These are phyloP conservation scores for Paramecium octaurelia DNA, from an alignment of 73 alveolate genomes.

Conservation along the genomic window DNA sequence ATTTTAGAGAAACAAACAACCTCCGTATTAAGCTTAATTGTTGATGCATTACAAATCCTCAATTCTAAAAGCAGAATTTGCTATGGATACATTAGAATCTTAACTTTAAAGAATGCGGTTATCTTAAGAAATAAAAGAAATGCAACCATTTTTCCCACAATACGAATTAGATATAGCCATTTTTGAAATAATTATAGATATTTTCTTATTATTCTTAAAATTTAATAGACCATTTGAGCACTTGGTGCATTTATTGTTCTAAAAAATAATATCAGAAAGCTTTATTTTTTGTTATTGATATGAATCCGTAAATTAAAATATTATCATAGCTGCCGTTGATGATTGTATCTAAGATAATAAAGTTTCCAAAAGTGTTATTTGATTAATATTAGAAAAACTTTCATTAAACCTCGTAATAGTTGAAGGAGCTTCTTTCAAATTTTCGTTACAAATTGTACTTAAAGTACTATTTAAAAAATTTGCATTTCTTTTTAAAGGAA, in stretches of 20 bases:
- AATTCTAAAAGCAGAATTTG: background rate
- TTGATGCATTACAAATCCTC: background rate
- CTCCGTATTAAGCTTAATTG: background rate
- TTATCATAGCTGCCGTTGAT: background rate
- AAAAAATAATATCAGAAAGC: background rate
- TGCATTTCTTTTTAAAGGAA: background rate
- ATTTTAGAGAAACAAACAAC: background rate
- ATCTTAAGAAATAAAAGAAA: background rate
- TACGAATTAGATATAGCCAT: background rate
- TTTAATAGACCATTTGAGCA: background rate
- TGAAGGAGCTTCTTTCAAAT: background rate
- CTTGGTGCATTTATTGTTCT: background rate
- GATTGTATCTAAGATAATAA: background rate
- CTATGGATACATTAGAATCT: background rate
- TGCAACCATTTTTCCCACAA: background rate
- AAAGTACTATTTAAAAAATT: background rate
- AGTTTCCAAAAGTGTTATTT: background rate
- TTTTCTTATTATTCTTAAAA: background rate
- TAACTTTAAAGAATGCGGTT: background rate
- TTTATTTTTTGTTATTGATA: background rate
- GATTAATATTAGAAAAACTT: background rate
- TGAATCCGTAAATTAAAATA: background rate
- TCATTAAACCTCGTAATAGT: background rate
- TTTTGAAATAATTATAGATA: background rate
- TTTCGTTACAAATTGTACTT: background rate